Percentiles rank a stretch among this genome's conserved stretches.
phyloP scores from a whole-genome alignment of 148 eudicot species.

The Suaeda aralocaspica region DNA sequence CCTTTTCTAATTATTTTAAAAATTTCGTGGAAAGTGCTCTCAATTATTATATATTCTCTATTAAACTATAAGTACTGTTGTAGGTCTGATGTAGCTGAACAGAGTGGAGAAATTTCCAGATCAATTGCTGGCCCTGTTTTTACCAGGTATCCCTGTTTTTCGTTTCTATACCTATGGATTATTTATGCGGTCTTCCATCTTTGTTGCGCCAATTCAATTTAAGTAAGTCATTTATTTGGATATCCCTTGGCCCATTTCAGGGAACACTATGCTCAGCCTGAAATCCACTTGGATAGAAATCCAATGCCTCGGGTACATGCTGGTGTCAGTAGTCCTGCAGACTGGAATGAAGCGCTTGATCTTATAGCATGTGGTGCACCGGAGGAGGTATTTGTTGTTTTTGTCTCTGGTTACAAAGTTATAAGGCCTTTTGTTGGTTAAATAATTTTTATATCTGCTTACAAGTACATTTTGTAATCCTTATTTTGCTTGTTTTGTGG shows the following conservation, averaged over 20 bases:
- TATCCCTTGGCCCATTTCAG: conserved; percentile 38
- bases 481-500: not conserved
- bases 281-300: conserved; percentile 58
- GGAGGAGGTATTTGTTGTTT: conserved; percentile 56
- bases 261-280: conserved; percentile 65
- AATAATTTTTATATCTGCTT: no score
- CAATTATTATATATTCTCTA: no score
- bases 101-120: conserved; percentile 84
- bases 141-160: conserved; percentile 43
- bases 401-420: not conserved
- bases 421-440: no score
- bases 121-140: conserved; percentile 59
- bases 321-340: conserved; percentile 58
- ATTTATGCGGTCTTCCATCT: not conserved
- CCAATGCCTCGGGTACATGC: conserved; percentile 41
- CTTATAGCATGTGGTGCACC: conserved; percentile 76
- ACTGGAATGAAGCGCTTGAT: conserved; percentile 98
- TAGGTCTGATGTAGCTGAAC: conserved; percentile 85
- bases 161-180: no score
- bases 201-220: conserved; percentile 1
- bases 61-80: no score
- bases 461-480: not conserved
- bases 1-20: not conserved
- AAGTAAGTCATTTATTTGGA: not conserved
- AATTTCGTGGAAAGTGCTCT: no score